These are phyloP conservation scores for Huntiella savannae DNA, from an alignment of 2,329 filamentous ascomycete species.

Conservation along the genomic window DNA sequence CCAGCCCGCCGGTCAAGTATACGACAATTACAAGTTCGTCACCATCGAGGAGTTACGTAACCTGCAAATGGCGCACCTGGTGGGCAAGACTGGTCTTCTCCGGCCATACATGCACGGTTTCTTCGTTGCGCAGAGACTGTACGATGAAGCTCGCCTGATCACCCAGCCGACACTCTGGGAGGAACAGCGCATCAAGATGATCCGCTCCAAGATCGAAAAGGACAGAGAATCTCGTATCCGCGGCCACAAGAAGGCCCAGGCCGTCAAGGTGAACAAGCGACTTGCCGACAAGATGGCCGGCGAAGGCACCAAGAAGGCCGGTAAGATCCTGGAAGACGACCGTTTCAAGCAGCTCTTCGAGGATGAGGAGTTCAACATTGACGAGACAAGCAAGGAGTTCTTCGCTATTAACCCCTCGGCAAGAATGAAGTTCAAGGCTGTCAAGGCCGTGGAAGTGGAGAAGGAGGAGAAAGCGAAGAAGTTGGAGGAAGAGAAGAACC, in stretches of 20 bases:
- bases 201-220: conserved; percentile 92
- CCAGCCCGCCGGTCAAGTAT: conserved; percentile 56
- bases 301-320: conserved; percentile 25
- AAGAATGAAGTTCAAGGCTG: conserved; percentile 11
- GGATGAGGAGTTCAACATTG: conserved; percentile 79
- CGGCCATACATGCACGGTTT: conserved; percentile 98
- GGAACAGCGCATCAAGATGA: conserved; percentile 73
- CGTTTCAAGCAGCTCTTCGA: conserved; percentile 84
- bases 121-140: conserved; percentile 87
- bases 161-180: conserved; percentile 88
- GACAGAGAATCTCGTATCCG: conserved; percentile 88
- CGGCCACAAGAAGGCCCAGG: conserved; percentile 57
- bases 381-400: conserved; percentile 79
- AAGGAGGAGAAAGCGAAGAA: conserved; percentile 26
- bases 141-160: conserved; percentile 86
- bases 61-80: conserved; percentile 70
- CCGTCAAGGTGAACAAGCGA: conserved; percentile 79
- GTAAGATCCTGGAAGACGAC: conserved; percentile 57
- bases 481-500: conserved; percentile 13
- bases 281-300: conserved; percentile 54
- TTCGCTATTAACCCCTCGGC: conserved; percentile 78
- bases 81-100: conserved; percentile 76
- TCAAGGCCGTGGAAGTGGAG: conserved; percentile 15
- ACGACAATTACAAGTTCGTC: conserved; percentile 99
- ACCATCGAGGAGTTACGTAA: conserved; percentile 70